Evolutionary conservation across 164 flowering plant species (phyloP).

Genomic region (Sedum album): DNA sequence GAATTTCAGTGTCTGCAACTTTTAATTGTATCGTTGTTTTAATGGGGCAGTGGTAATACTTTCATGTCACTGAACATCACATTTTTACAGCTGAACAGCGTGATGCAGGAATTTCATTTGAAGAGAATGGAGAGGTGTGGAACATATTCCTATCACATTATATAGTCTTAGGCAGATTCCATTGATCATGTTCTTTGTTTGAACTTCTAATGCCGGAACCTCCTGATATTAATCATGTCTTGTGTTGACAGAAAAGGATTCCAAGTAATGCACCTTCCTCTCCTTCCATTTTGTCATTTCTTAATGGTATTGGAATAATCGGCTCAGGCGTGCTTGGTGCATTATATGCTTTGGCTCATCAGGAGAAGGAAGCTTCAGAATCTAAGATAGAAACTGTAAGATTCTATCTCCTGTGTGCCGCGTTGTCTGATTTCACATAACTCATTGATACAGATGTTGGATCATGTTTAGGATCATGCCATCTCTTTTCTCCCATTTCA

Average conservation of each 20-base stretch:
- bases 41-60: background rate
- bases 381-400: conserved; percentile 66
- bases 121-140: background rate
- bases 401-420: background rate
- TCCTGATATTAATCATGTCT: background rate
- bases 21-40: background rate
- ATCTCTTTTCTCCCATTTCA: too few species aligned
- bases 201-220: background rate
- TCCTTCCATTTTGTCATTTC: conserved; percentile 39
- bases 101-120: background rate
- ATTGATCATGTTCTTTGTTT: conserved; percentile 1
- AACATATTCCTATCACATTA: background rate
- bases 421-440: background rate
- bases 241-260: background rate
- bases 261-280: background rate
- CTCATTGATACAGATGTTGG: background rate
- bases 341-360: conserved; percentile 50
- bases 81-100: background rate
- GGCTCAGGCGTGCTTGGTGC: conserved; percentile 69
- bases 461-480: background rate
- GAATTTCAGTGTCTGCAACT: background rate
- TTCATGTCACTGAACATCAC: background rate
- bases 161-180: background rate
- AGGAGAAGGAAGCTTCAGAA: conserved; percentile 44
- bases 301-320: conserved; percentile 65